Percentiles rank a stretch among this genome's conserved stretches.
Evolutionary conservation across 164 flowering plant species (phyloP).

Genomic region (Vitis labrusca): DNA sequence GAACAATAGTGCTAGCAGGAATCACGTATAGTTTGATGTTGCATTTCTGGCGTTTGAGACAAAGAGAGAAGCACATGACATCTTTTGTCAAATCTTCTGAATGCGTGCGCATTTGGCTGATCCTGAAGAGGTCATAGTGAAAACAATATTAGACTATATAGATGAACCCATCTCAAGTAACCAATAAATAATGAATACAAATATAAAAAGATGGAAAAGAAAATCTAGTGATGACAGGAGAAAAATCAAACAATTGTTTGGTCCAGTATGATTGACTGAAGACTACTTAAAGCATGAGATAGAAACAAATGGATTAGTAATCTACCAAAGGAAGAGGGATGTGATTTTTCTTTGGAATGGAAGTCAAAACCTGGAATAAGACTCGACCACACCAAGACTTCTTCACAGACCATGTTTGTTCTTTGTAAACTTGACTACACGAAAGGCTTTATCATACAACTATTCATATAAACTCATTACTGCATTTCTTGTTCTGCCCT

Average conservation of each 20-base stretch:
- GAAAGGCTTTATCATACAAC: background rate
- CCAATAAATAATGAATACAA: background rate
- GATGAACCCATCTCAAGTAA: background rate
- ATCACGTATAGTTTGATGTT: slow-evolving; percentile 19
- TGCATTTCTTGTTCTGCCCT: no score
- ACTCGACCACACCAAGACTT: background rate
- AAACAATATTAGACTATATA: background rate
- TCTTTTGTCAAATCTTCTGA: slow-evolving; percentile 16
- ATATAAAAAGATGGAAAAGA: no score
- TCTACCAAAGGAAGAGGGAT: background rate
- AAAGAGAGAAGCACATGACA: slow-evolving; percentile 8
- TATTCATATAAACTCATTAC: background rate
- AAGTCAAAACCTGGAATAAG: background rate
- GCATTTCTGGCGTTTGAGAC: slow-evolving; percentile 12
- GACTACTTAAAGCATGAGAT: background rate
- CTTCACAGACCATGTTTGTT: background rate
- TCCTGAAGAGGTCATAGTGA: slow-evolving; percentile 22
- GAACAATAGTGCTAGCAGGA: slow-evolving; percentile 6
- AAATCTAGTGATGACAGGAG: no score
- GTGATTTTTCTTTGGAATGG: background rate
- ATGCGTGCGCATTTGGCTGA: slow-evolving; percentile 11
- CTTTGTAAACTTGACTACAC: background rate
- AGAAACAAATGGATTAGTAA: background rate
- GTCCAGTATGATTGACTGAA: no score
- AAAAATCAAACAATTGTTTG: no score